phyloP scores from a whole-genome alignment of 495 filamentous ascomycete species.

The Aspergillus ostianus region DNA sequence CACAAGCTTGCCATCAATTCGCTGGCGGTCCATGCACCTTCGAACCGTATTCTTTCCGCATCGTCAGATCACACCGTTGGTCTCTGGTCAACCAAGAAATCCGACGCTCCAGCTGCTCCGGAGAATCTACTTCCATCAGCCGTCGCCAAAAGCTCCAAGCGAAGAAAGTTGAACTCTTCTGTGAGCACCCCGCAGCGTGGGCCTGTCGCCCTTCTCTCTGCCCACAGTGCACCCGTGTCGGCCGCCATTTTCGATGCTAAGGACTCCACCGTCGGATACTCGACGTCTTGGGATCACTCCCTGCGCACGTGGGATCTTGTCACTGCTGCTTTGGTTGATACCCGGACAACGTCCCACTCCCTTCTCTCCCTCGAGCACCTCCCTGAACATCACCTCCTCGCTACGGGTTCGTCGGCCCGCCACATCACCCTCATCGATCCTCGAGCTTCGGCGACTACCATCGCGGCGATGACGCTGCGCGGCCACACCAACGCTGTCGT shows the following conservation, averaged over 20 bases:
- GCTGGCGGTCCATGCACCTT: slow-evolving; percentile 71
- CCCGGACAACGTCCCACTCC: slow-evolving; percentile 75
- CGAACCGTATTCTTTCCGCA: slow-evolving; percentile 77
- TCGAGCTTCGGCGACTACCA: slow-evolving; percentile 65
- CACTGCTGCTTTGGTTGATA: slow-evolving; percentile 69
- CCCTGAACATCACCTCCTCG: slow-evolving; percentile 66
- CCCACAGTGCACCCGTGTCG: slow-evolving; percentile 70
- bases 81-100: slow-evolving; percentile 78
- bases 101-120: slow-evolving; percentile 68
- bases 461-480: slow-evolving; percentile 80
- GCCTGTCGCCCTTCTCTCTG: slow-evolving; percentile 66
- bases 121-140: slow-evolving; percentile 61
- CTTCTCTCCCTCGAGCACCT: slow-evolving; percentile 73
- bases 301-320: slow-evolving; percentile 88
- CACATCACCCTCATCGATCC: slow-evolving; percentile 91
- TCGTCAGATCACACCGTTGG: slow-evolving; percentile 77
- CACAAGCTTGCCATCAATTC: slow-evolving; percentile 74
- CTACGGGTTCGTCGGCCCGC: slow-evolving; percentile 79
- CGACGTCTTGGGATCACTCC: slow-evolving; percentile 82
- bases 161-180: slow-evolving; percentile 69
- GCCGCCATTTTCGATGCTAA: slow-evolving; percentile 77
- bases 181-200: slow-evolving; percentile 70
- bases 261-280: slow-evolving; percentile 87
- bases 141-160: slow-evolving; percentile 61
- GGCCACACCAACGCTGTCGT: slow-evolving; percentile 87